These are phyloP conservation scores for Clavariopsis aquatica DNA, from an alignment of 495 filamentous ascomycete genomes.

Conservation along the genomic window DNA sequence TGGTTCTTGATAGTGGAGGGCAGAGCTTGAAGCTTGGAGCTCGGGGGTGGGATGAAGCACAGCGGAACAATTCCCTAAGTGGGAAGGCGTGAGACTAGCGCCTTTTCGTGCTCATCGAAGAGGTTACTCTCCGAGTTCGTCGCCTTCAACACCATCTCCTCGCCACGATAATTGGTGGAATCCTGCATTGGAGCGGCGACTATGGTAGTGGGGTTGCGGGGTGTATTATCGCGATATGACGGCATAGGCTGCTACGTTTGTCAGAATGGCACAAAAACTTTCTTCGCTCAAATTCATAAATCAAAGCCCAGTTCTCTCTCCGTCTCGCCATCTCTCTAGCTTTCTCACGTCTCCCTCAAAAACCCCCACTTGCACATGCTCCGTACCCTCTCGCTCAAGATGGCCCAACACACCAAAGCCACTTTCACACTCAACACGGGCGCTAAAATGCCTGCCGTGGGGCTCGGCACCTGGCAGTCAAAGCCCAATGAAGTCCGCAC, in stretches of 20 bases:
- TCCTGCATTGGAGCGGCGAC: neutral
- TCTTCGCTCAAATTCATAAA: neutral
- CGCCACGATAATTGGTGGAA: slow-evolving; percentile 1
- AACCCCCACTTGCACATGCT: slow-evolving; percentile 18
- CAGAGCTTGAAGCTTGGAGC: neutral
- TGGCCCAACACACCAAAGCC: slow-evolving; percentile 49
- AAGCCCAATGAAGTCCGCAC: slow-evolving; percentile 63
- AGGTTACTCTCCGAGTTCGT: neutral
- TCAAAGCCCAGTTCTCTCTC: neutral
- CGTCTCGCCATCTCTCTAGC: too few relatives aligned
- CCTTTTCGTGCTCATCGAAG: neutral
- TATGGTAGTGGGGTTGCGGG: neutral
- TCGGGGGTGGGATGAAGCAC: neutral
- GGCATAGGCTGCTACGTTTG: neutral
- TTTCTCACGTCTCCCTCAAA: neutral
- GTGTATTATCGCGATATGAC: neutral
- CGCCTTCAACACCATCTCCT: neutral
- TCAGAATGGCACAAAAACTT: neutral
- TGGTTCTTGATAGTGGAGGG: neutral
- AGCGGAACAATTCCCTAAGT: neutral
- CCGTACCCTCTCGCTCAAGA: slow-evolving; percentile 28
- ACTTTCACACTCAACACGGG: slow-evolving; percentile 79
- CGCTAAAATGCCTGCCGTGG: slow-evolving; percentile 74
- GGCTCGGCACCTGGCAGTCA: slow-evolving; percentile 82
- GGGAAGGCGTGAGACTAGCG: neutral